A percentile compares a stretch with the other conserved stretches of the same genome.
These are phyloP conservation scores for Globisporangium nunn DNA, from an alignment of 352 stramenopile genomes.

Conservation along the genomic window DNA sequence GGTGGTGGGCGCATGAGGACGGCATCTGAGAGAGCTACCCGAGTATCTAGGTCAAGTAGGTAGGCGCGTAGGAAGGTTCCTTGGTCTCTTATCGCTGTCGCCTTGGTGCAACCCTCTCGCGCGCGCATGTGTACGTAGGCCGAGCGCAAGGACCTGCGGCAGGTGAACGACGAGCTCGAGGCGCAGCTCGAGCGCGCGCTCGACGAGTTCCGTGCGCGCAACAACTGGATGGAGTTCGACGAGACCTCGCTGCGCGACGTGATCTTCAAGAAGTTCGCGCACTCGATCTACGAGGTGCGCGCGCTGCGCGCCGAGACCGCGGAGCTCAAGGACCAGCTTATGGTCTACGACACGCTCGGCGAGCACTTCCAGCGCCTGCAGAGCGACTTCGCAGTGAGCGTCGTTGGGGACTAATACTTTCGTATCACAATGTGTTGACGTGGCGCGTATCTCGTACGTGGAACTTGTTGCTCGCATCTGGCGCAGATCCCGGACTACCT, in stretches of 20 bases:
- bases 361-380: constrained; percentile 68
- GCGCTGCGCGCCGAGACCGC: constrained; percentile 31
- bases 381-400: constrained; percentile 34
- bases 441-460: too few species aligned
- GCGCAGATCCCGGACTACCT: constrained; percentile 30
- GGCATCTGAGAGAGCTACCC: too few species aligned
- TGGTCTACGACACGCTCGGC: constrained; percentile 53
- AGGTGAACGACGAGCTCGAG: constrained; percentile 58
- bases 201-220: constrained; percentile 19
- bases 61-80: too few species aligned
- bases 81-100: too few species aligned
- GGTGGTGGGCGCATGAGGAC: too few species aligned
- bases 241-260: constrained; percentile 39
- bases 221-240: constrained; percentile 53
- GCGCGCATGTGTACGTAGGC: constrained; percentile 5
- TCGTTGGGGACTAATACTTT: neutral
- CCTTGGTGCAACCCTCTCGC: too few species aligned
- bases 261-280: constrained; percentile 56
- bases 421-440: too few species aligned
- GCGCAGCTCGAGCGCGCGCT: constrained; percentile 30
- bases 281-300: constrained; percentile 71
- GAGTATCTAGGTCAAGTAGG: too few species aligned
- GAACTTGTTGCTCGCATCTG: neutral
- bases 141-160: constrained; percentile 44
- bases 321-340: constrained; percentile 44